Conservation (phyloP, 1,284 basidiomycete genomes). For the Pseudozyma tsukubaensis region DNA sequence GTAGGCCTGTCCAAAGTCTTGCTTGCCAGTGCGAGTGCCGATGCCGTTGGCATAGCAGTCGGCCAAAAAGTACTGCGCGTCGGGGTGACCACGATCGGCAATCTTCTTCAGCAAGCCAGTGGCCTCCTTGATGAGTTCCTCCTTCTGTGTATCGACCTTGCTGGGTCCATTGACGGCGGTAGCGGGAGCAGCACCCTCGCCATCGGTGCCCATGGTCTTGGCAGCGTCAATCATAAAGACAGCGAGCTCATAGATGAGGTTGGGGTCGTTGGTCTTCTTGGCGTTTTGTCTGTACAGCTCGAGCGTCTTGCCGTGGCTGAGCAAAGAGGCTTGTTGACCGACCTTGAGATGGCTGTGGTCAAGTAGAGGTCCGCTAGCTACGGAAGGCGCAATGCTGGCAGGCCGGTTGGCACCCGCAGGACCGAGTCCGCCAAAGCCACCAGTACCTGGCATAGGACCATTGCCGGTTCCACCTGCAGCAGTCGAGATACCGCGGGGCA, state of each 20-base stretch:
- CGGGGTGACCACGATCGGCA: constrained; percentile 90
- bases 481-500: constrained; percentile 50
- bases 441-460: constrained; percentile 41
- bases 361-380: constrained; percentile 72
- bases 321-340: constrained; percentile 88
- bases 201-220: constrained; percentile 62
- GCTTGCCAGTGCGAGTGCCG: constrained; percentile 81
- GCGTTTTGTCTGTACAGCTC: constrained; percentile 97
- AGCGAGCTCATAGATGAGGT: constrained; percentile 96
- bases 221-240: constrained; percentile 96
- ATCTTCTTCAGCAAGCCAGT: constrained; percentile 85
- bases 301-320: constrained; percentile 93
- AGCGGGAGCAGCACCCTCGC: constrained; percentile 23
- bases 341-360: constrained; percentile 94
- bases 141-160: constrained; percentile 47
- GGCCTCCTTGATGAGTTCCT: constrained; percentile 89
- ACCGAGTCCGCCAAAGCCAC: constrained; percentile 47
- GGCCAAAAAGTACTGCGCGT: constrained; percentile 95
- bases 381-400: constrained; percentile 58
- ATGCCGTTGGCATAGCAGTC: constrained; percentile 98
- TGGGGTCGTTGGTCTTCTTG: constrained; percentile 97
- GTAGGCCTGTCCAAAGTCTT: constrained; percentile 97
- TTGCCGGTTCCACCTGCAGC: constrained; percentile 58
- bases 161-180: constrained; percentile 31
- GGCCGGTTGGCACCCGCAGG: constrained; percentile 53